These are phyloP conservation scores for Cydonia oblonga DNA, from an alignment of 331 rosid species.

Conservation along the genomic window DNA sequence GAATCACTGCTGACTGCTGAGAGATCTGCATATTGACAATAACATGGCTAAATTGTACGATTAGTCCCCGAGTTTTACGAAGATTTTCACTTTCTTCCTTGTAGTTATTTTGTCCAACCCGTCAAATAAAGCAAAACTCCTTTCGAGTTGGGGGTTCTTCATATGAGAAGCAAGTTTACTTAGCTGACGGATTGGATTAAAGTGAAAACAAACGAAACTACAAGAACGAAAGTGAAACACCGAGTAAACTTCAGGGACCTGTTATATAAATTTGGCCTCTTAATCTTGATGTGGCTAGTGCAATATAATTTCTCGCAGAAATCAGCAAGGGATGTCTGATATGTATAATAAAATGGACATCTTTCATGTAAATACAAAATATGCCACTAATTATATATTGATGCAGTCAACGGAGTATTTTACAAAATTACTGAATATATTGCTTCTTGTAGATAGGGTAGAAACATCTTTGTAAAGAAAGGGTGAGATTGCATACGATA, in stretches of 20 bases:
- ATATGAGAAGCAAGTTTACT: background rate
- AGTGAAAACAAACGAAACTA: background rate
- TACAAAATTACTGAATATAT: background rate
- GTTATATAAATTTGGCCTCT: background rate
- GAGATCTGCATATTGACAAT: background rate
- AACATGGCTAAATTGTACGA: background rate
- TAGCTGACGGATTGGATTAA: background rate
- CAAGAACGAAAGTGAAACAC: background rate
- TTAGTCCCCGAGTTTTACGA: background rate
- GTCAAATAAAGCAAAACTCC: too few species aligned
- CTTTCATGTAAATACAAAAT: background rate
- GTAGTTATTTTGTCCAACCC: background rate
- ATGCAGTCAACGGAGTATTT: background rate
- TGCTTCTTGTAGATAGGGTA: background rate
- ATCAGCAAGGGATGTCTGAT: background rate
- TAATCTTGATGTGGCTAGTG: too few species aligned
- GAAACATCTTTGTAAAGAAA: too few species aligned
- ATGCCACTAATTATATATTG: background rate
- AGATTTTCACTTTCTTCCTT: background rate
- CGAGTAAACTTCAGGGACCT: background rate
- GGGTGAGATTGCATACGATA: too few species aligned
- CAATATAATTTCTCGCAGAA: background rate
- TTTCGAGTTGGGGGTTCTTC: background rate
- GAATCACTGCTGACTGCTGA: constrained; percentile 15
- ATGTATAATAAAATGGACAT: background rate